Percentiles rank a stretch among this genome's conserved stretches.
phyloP scores from a whole-genome alignment of 805 yeast species.

The Yamadazyma insecticola region DNA sequence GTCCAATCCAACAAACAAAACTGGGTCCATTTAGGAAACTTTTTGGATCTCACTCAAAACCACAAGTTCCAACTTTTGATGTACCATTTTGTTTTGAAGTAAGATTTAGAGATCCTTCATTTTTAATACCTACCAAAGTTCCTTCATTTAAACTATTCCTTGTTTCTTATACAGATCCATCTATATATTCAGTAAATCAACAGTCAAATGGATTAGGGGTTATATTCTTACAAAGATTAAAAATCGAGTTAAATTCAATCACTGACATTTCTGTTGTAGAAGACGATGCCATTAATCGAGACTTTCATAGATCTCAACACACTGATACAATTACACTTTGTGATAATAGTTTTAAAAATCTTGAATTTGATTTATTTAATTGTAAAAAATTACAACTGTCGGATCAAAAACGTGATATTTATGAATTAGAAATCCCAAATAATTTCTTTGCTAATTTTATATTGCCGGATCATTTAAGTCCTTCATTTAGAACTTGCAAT shows the following conservation, averaged over 20 bases:
- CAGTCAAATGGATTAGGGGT: constrained; percentile 45
- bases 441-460: constrained; percentile 34
- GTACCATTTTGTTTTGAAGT: constrained; percentile 44
- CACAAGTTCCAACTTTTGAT: constrained; percentile 24
- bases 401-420: constrained; percentile 11
- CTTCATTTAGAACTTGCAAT: constrained; percentile 55
- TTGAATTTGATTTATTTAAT: constrained; percentile 36
- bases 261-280: constrained; percentile 24
- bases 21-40: constrained; percentile 26
- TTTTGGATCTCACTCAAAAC: constrained; percentile 14
- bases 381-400: constrained; percentile 23
- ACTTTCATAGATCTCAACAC: constrained; percentile 23
- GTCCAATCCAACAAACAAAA: constrained; percentile 14
- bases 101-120: constrained; percentile 44
- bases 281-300: constrained; percentile 15
- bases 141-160: constrained; percentile 32
- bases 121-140: constrained; percentile 39
- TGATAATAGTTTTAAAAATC: constrained; percentile 28
- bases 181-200: constrained; percentile 22
- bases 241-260: constrained; percentile 23
- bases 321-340: constrained; percentile 24
- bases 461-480: constrained; percentile 46
- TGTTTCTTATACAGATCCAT: constrained; percentile 25
- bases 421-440: constrained; percentile 44
- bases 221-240: constrained; percentile 38